Evolutionary conservation across 345 rosid genomes (phyloP), one percentile per base, ranked within the genome.

Genomic region (Citrus hindsii): DNA sequence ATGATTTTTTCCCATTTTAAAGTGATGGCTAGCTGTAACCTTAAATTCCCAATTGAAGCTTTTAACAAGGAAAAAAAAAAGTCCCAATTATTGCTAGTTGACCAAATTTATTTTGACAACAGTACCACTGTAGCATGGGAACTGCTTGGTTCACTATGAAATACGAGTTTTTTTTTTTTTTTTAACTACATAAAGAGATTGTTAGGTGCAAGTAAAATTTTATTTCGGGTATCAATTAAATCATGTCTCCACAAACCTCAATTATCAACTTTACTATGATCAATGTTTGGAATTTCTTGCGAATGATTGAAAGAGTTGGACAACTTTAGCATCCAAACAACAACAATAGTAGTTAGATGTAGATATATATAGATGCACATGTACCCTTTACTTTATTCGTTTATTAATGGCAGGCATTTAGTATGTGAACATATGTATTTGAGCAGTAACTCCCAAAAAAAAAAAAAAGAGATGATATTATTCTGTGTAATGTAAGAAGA

Each of bases 251-350:
- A 12, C 16, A 69, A 30, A 71, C 38, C 62, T n/a, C 21, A 40
- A 40, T 42, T 2, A 2, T 53, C 62, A 71, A 18, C 61, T 48
- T 19, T 7, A 71, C 42, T 27, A 9, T 53, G 55, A 46, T 51
- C 5, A 21, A 0, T 46, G 8, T 75, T 75, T 75, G 61, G 46
- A 46, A 21, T 62, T 5, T 63, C 14, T 27, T 9, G 60, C 6
- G 33, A 73, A 75, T 63, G n/a, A 75, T 63, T 63, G 69, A 63
- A 75, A n/a, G 9, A 6, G 42, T 75, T 75, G 28, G 60, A 28
- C 28, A 61, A n/a, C 22, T 19, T 40, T 12, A 19, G 62, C 67
- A 38, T 25, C 25, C 58, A 40, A 1, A 4, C n/a, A 61, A 19
- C 42, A 40, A 37, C 13, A 59, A 6, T 35, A 35, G 35, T 37